Evolutionary conservation across 768 basidiomycete species (phyloP).

Genomic region (Boletellus sp.): DNA sequence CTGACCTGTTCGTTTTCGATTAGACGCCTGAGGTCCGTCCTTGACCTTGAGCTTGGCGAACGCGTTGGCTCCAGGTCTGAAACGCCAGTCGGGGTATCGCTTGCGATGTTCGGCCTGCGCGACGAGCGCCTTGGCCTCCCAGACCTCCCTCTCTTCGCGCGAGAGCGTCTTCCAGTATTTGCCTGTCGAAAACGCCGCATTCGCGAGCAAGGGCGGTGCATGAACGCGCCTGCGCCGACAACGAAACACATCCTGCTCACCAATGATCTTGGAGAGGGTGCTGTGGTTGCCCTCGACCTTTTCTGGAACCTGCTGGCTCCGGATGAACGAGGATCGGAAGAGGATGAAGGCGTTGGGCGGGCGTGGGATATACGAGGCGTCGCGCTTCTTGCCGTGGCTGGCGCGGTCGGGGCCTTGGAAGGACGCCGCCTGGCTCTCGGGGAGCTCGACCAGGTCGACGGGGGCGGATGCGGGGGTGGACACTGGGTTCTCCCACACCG

Average conservation of each 20-base stretch:
- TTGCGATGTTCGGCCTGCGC: slow-evolving; percentile 73
- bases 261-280: slow-evolving; percentile 78
- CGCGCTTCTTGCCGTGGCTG: slow-evolving; percentile 60
- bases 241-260: slow-evolving; percentile 29
- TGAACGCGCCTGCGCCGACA: not conserved
- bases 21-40: slow-evolving; percentile 35
- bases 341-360: slow-evolving; percentile 86
- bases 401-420: slow-evolving; percentile 35
- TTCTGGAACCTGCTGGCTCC: slow-evolving; percentile 67
- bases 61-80: slow-evolving; percentile 58
- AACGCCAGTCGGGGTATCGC: slow-evolving; percentile 80
- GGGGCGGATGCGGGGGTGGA: slow-evolving; percentile 16
- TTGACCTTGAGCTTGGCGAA: slow-evolving; percentile 38
- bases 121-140: slow-evolving; percentile 70
- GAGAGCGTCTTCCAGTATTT: slow-evolving; percentile 73
- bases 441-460: slow-evolving; percentile 13
- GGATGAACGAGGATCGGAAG: slow-evolving; percentile 76
- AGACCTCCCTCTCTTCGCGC: slow-evolving; percentile 61
- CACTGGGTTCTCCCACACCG: slow-evolving; percentile 28
- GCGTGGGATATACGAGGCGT: slow-evolving; percentile 74
- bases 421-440: slow-evolving; percentile 12
- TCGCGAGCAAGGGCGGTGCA: not conserved
- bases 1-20: slow-evolving; percentile 30
- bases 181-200: slow-evolving; percentile 39
- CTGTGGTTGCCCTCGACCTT: slow-evolving; percentile 80